phyloP scores from a whole-genome alignment of 768 basidiomycete genomes.

The Dictyophora rubrovolvata region DNA sequence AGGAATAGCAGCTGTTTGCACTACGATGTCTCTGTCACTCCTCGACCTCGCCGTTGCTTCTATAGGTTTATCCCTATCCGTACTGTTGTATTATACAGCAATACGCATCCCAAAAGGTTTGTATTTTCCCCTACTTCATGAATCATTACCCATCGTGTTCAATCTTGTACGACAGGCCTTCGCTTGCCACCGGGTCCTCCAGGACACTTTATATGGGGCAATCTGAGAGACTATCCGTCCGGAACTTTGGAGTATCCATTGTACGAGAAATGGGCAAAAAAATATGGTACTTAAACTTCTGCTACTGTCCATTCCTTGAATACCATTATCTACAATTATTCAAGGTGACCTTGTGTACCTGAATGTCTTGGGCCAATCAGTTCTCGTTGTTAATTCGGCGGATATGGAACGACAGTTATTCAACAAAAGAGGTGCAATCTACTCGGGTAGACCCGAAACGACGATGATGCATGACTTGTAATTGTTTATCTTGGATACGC shows the following conservation, averaged over 20 bases:
- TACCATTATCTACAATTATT: too few relatives aligned
- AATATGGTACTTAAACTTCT: not conserved
- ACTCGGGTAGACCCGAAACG: not conserved
- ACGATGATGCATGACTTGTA: not conserved
- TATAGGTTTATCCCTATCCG: too few relatives aligned
- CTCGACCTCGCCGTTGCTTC: too few relatives aligned
- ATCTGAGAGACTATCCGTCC: slow-evolving; percentile 8
- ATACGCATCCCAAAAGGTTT: too few relatives aligned
- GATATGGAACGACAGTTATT: not conserved
- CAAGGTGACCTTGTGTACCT: not conserved
- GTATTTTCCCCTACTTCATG: too few relatives aligned
- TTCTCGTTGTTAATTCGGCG: not conserved
- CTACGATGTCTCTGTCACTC: too few relatives aligned
- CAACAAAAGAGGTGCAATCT: not conserved
- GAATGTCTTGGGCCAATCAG: not conserved
- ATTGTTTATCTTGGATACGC: too few relatives aligned
- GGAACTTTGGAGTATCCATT: not conserved
- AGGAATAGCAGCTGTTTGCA: too few relatives aligned
- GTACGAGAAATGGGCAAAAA: slow-evolving; percentile 9
- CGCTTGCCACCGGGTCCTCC: slow-evolving; percentile 11
- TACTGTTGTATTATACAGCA: too few relatives aligned
- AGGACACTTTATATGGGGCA: slow-evolving; percentile 4
- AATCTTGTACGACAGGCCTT: not conserved
- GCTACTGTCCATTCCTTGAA: too few relatives aligned
- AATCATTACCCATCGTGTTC: not conserved